Conservation (phyloP, 1,284 basidiomycete genomes). For the Trichosporon sp. region DNA sequence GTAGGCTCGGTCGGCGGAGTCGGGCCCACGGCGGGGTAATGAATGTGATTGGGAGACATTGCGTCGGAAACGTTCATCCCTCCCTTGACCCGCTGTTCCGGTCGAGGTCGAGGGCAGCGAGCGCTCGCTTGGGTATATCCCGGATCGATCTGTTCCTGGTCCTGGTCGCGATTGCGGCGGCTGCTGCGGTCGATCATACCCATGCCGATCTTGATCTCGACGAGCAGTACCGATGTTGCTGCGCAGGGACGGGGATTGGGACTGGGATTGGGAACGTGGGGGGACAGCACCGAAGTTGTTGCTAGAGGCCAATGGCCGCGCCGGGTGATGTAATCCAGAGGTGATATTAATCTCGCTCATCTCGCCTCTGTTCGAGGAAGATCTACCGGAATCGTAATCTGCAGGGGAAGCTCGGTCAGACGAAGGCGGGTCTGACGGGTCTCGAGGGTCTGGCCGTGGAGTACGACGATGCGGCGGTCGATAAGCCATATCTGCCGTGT, state of each 20-base stretch:
- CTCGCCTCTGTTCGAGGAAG: not conserved
- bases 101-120: not conserved
- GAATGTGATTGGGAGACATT: not conserved
- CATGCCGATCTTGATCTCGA: too few relatives aligned
- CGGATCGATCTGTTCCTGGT: not conserved
- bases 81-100: not conserved
- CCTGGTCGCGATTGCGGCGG: not conserved
- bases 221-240: too few relatives aligned
- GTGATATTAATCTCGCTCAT: too few relatives aligned
- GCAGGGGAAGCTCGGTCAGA: not conserved
- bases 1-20: not conserved
- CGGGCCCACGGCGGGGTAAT: not conserved
- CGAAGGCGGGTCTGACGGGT: not conserved
- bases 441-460: not conserved
- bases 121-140: not conserved
- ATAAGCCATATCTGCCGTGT: not conserved
- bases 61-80: not conserved
- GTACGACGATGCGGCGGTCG: constrained; percentile 3
- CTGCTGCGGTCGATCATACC: too few relatives aligned
- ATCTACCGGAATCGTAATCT: not conserved
- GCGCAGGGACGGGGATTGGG: not conserved
- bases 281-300: not conserved
- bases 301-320: not conserved
- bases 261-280: too few relatives aligned
- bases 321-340: not conserved